phyloP scores from a whole-genome alignment of 129 eudicot genomes.

The Smallanthus sonchifolius region DNA sequence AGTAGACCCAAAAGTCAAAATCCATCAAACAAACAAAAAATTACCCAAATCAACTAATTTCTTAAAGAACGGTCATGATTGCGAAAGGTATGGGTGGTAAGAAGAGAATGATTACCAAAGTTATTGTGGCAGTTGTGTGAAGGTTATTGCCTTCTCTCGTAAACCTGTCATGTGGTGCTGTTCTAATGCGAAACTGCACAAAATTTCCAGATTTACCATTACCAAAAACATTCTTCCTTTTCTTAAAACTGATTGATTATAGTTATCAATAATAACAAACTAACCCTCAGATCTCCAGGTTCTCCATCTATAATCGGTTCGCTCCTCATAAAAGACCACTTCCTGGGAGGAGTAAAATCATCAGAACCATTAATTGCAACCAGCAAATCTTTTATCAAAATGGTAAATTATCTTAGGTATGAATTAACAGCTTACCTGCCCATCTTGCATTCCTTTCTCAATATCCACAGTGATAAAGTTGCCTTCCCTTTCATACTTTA shows the following conservation, averaged over 20 bases:
- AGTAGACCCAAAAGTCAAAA: background rate
- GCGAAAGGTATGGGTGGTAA: background rate
- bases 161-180: constrained; percentile 87
- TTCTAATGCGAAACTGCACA: constrained; percentile 71
- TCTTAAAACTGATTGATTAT: background rate
- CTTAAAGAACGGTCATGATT: too few relatives aligned
- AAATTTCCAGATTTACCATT: background rate
- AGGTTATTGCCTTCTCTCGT: constrained; percentile 86
- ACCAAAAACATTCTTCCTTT: background rate
- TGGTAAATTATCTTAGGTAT: background rate
- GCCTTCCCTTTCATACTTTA: constrained; percentile 87
- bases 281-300: constrained; percentile 91
- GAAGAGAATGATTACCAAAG: constrained; percentile 58
- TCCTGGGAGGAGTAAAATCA: constrained; percentile 45
- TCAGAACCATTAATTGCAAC: constrained; percentile 10
- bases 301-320: constrained; percentile 94
- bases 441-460: constrained; percentile 99
- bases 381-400: background rate
- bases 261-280: constrained; percentile 16
- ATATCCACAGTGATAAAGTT: constrained; percentile 82
- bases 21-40: background rate
- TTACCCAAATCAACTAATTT: too few relatives aligned
- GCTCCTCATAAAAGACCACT: constrained; percentile 87
- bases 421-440: constrained; percentile 56
- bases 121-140: constrained; percentile 72